phyloP scores from a whole-genome alignment of 176 grass and related monocot species.

The Phoenix dactylifera region DNA sequence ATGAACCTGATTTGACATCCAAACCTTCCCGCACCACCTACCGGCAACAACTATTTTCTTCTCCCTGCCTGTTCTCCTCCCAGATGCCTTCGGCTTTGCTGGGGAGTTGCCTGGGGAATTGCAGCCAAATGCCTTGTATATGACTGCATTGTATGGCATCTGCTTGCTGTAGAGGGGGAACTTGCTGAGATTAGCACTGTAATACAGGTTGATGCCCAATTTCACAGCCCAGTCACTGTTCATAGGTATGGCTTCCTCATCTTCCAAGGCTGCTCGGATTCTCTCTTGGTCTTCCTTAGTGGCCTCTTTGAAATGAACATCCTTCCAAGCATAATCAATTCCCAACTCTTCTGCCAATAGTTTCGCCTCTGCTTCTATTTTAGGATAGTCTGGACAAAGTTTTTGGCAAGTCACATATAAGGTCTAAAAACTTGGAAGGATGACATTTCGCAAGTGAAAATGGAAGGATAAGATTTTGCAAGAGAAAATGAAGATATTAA shows the following conservation, averaged over 20 bases:
- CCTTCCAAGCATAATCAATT: conserved; percentile 69
- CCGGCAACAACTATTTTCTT: conserved; percentile 86
- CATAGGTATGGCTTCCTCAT: conserved; percentile 78
- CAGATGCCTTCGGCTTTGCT: conserved; percentile 7
- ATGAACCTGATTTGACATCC: conserved; percentile 99
- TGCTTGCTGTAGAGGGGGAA: conserved; percentile 94
- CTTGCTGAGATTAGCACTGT: conserved; percentile 92
- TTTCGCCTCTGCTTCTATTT: conserved; percentile 75
- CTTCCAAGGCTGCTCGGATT: conserved; percentile 59
- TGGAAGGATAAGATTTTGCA: too few relatives aligned
- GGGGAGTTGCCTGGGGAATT: conserved; percentile 36
- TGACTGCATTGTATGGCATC: conserved; percentile 89
- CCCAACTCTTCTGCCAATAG: conserved; percentile 60
- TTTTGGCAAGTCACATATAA: too few relatives aligned
- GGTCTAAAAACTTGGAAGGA: too few relatives aligned
- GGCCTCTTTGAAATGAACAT: conserved; percentile 57
- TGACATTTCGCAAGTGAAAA: too few relatives aligned
- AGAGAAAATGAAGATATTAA: too few relatives aligned
- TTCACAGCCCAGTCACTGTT: conserved; percentile 94
- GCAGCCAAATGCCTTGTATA: conserved; percentile 87
- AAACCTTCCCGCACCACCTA: conserved; percentile 91
- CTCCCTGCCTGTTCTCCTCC: conserved; percentile 29
- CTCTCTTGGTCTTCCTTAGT: conserved; percentile 42
- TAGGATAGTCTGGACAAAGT: conserved; percentile 62
- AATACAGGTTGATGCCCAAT: conserved; percentile 97